These are phyloP conservation scores for Neckera pumila DNA, from an alignment of 225 moss, liverwort and hornwort species.

Conservation along the genomic window DNA sequence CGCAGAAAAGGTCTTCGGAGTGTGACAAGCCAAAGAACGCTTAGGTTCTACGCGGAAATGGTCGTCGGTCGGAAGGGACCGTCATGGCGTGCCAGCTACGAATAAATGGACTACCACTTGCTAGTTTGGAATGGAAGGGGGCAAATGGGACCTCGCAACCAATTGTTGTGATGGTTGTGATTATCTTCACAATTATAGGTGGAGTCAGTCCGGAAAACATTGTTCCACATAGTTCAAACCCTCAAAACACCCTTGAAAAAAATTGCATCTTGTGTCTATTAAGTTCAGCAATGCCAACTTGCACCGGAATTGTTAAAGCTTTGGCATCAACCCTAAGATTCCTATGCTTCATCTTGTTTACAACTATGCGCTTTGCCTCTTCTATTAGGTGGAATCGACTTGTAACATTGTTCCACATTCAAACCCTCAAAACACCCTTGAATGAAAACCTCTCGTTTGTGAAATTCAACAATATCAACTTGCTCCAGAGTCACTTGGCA, in stretches of 20 bases:
- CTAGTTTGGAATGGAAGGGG: not conserved
- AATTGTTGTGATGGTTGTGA: not conserved
- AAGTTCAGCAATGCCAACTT: not conserved
- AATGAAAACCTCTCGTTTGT: accelerated
- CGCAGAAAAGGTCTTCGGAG: not conserved
- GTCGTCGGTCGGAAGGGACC: not conserved
- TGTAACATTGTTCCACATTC: not conserved
- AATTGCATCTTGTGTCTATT: accelerated
- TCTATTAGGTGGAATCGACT: not conserved
- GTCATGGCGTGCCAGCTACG: not conserved
- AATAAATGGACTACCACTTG: too few relatives aligned
- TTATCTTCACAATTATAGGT: accelerated
- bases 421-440: not conserved
- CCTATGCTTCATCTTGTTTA: not conserved
- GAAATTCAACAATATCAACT: not conserved
- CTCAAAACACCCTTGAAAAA: not conserved
- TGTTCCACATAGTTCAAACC: not conserved
- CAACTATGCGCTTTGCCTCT: not conserved
- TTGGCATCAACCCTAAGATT: not conserved
- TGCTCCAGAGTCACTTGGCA: not conserved
- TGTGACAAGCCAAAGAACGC: not conserved
- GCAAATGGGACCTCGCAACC: not conserved
- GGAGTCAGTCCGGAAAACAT: not conserved
- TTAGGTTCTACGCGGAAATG: not conserved
- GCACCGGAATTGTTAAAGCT: accelerated